Evolutionary conservation across 805 yeast species (phyloP), one percentile per base, ranked within the genome.

Genomic region (Barnettozyma salicaria): DNA sequence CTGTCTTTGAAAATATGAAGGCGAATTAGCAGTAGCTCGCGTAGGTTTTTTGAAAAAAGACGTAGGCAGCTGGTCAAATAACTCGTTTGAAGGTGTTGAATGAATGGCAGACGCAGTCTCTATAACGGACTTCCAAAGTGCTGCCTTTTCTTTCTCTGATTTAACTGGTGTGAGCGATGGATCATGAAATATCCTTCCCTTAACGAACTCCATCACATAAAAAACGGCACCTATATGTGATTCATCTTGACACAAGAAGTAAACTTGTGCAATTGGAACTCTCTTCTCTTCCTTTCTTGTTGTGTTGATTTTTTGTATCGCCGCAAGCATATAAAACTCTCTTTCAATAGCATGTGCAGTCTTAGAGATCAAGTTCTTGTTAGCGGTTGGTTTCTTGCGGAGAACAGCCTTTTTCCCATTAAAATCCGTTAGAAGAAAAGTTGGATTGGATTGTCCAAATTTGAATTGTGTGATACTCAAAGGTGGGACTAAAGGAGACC

Each of bases 401-500:
- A 77, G 60, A 3, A 76, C 82, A 37, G 64, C 67, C 27, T 62
- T 57, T 20, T 51, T 56, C 1, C 64, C 64, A 5, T 43, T 42
- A 2, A 61, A 50, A 43, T 74, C 78, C 2, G 51, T 56, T 19
- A 76, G 37, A 20, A 72, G 64, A 49, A 75, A 77, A 1, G 81
- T 75, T 10, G 83, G 84, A 49, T 77, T 77, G 2, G 78, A 71
- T 52, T 77, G 84, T 12, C 84, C 84, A 52, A 70, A 74, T 19
- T 65, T 65, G 58, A 77, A 77, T 54, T 77, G 84, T 41, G 66
- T 59, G 29, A 74, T 51, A 43, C 45, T 11, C 57, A 56, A 2
- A 1, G 71, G 74, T 6, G 49, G 40, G 3, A 12, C 14, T 7
- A 45, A 39, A 0, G 52, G 54, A 18, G 43, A 44, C 59, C 60